Base-by-base conservation (phyloP, 768 basidiomycete genomes). In the Austroboletus festivus region DNA sequence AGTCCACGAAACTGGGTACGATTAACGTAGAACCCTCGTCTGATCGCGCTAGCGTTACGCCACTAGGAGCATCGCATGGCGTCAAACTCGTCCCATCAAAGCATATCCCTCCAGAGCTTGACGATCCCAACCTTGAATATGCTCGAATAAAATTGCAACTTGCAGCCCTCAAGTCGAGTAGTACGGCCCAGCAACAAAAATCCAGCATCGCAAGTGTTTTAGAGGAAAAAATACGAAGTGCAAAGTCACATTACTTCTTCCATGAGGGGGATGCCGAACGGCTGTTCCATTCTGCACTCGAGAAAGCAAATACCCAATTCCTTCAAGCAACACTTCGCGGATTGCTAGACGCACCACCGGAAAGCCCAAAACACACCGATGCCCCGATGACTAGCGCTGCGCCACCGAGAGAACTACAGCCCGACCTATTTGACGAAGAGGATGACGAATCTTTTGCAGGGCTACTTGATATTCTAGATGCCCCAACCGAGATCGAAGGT, bases 381-480 rank as follows among this genome's bases (percentile, higher is more conserved):
- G 8, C 19, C 35, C 37, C 47, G 3, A 49, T 8, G 18, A 51
- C 39, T 21, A 38, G 23, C 16, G 23, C 47, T 24, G 15, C 20
- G 20, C 16, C 33, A 3, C 15, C 40, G 4, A 37, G 30, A 30
- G 48, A 52, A 8, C 18, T 23, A 4, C 50, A 47, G 20, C 30
- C 68, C 12, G 79, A 86, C 56, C 53, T 82, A 2, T 83, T 85
- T 56, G 79, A 78, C 46, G 71, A 77, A 26, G 76, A 76, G 18
- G 72, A 71, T 22, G 74, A 74, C 16, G 77, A 76, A 26, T 75
- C 69, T 37, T 65, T 63, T 12, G 83, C 76, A 6, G 83, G 92
- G 15, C 69, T 96, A 26, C 77, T 93, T 47, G 85, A 80, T 34
- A 71, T 93, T 42, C 73, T 95, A 38, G 87, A 93, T 20, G 75